Percentiles rank a stretch among this genome's conserved stretches.
Conservation (phyloP, 164 flowering plant species). For the Aristolochia californica region DNA sequence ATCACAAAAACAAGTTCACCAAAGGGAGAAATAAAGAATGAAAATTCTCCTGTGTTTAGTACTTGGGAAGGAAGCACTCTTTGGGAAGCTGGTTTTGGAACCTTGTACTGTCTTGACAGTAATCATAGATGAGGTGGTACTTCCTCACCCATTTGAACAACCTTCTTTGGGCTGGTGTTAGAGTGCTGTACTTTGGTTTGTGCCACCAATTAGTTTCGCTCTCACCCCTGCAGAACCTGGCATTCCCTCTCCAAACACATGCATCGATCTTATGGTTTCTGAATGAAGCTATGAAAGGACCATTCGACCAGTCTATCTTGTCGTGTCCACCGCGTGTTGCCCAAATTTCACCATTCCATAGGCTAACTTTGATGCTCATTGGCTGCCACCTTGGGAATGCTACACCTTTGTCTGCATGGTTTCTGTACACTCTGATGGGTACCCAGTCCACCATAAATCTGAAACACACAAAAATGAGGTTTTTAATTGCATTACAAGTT, state of each 20-base stretch:
- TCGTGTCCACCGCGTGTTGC: conserved; percentile 74
- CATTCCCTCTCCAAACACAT: conserved; percentile 69
- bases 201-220: conserved; percentile 81
- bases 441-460: conserved; percentile 83
- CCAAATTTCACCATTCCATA: conserved; percentile 84
- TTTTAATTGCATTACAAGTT: no score
- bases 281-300: conserved; percentile 69
- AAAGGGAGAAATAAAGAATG: background rate
- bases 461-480: background rate
- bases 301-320: conserved; percentile 72
- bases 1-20: background rate
- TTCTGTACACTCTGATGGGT: conserved; percentile 79
- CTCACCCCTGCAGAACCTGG: conserved; percentile 57
- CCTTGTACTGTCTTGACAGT: conserved; percentile 62
- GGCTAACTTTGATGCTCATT: conserved; percentile 50
- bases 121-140: conserved; percentile 66
- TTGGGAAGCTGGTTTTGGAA: conserved; percentile 59
- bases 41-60: conserved; percentile 17
- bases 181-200: conserved; percentile 29
- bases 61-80: conserved; percentile 75
- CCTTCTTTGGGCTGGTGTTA: conserved; percentile 42
- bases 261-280: conserved; percentile 61
- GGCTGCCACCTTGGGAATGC: conserved; percentile 77
- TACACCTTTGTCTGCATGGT: conserved; percentile 80
- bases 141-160: conserved; percentile 63